phyloP scores from a whole-genome alignment of 116 monocot genomes.

The Zostera marina region DNA sequence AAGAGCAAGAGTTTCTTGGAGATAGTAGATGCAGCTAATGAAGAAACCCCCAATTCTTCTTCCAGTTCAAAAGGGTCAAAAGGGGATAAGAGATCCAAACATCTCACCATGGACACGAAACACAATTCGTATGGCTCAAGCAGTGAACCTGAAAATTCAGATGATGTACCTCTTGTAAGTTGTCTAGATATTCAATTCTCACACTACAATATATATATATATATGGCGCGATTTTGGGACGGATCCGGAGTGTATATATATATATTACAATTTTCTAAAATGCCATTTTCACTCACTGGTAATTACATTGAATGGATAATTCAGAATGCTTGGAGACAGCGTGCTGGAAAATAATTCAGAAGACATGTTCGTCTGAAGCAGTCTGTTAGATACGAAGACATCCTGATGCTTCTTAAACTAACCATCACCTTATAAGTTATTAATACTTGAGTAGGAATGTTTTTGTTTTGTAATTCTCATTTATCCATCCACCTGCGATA shows the following conservation, averaged over 20 bases:
- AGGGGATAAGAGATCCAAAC: background rate
- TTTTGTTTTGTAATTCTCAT: conserved; percentile 3
- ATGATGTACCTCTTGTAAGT: conserved; percentile 31
- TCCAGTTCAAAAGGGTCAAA: background rate
- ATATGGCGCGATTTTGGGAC: too few species aligned
- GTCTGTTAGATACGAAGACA: background rate
- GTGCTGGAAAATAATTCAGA: conserved; percentile 5
- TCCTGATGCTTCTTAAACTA: background rate
- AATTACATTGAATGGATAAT: background rate
- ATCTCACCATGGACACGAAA: background rate
- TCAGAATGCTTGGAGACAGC: conserved; percentile 16
- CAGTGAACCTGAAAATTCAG: conserved; percentile 11
- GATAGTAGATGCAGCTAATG: conserved; percentile 1
- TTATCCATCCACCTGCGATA: background rate
- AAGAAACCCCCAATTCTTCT: background rate
- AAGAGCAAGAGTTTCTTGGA: background rate
- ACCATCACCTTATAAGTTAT: too few species aligned
- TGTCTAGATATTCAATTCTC: background rate
- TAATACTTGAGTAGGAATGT: background rate
- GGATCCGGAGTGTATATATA: background rate
- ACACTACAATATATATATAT: too few species aligned
- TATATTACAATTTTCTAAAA: background rate
- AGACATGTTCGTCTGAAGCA: background rate
- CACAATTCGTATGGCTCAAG: background rate
- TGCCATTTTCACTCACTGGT: background rate